Evolutionary conservation across 768 basidiomycete species (phyloP).

Genomic region (Solioccasus polychromus): DNA sequence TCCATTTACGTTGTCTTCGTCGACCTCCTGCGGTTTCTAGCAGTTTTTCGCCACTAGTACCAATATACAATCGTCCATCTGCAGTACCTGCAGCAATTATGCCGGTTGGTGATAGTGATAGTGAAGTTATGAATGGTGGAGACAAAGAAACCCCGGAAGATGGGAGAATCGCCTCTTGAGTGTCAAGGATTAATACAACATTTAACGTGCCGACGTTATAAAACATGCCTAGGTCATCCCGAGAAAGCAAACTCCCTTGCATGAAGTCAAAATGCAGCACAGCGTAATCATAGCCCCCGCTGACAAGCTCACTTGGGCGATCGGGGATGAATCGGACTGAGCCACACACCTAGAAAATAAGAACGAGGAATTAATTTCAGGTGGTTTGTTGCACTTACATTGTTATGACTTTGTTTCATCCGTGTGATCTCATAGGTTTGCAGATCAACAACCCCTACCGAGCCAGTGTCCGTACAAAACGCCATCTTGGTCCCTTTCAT

Average conservation of each 20-base stretch:
- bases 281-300: slow-evolving; percentile 71
- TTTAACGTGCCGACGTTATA: neutral
- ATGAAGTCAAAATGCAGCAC: slow-evolving; percentile 66
- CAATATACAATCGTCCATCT: slow-evolving; percentile 70
- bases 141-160: slow-evolving; percentile 56
- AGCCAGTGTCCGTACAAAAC: slow-evolving; percentile 68
- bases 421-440: slow-evolving; percentile 42
- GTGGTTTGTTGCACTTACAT: slow-evolving; percentile 43
- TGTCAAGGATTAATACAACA: neutral
- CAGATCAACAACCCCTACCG: slow-evolving; percentile 65
- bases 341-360: slow-evolving; percentile 59
- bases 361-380: neutral
- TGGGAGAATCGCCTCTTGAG: slow-evolving; percentile 37
- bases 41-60: slow-evolving; percentile 62
- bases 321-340: slow-evolving; percentile 69
- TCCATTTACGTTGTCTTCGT: slow-evolving; percentile 69
- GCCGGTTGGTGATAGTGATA: slow-evolving; percentile 56
- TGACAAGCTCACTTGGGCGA: slow-evolving; percentile 68
- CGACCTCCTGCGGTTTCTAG: slow-evolving; percentile 22
- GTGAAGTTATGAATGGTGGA: slow-evolving; percentile 71
- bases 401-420: slow-evolving; percentile 64
- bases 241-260: slow-evolving; percentile 56
- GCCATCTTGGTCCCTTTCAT: slow-evolving; percentile 51
- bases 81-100: slow-evolving; percentile 70
- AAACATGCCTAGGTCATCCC: slow-evolving; percentile 53